Evolutionary conservation across 345 rosid species (phyloP).

Genomic region (Viola odorata): DNA sequence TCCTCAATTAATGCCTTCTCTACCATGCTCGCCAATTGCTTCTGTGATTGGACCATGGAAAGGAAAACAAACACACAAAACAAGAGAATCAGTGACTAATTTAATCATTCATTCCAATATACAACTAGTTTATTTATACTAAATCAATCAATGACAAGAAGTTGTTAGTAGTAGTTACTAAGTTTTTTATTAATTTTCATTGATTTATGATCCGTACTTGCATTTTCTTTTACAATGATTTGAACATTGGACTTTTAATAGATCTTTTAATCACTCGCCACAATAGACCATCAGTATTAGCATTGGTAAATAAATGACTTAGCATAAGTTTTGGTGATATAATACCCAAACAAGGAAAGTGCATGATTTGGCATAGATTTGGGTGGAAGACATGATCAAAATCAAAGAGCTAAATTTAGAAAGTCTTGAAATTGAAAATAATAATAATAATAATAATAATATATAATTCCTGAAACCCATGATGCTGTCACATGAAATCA

Average conservation of each 20-base stretch:
- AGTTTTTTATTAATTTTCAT: too few relatives aligned
- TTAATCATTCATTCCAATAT: not conserved
- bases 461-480: too few relatives aligned
- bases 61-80: not conserved
- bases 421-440: too few relatives aligned
- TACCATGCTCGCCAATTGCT: slow-evolving; percentile 90
- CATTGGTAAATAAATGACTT: too few relatives aligned
- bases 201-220: too few relatives aligned
- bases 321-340: too few relatives aligned
- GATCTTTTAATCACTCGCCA: too few relatives aligned
- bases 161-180: not conserved
- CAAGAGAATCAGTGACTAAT: not conserved
- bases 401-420: slow-evolving; percentile 42
- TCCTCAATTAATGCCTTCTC: slow-evolving; percentile 97
- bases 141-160: not conserved
- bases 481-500: not conserved
- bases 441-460: too few relatives aligned
- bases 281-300: too few relatives aligned
- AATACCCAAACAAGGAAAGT: slow-evolving; percentile 57
- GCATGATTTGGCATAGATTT: slow-evolving; percentile 31
- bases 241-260: too few relatives aligned
- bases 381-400: slow-evolving; percentile 44
- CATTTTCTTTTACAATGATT: slow-evolving; percentile 13
- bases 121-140: not conserved
- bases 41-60: slow-evolving; percentile 46